These are phyloP conservation scores for Sclerotinia sclerotiorum DNA, from an alignment of 2,329 filamentous ascomycete species.

Conservation along the genomic window DNA sequence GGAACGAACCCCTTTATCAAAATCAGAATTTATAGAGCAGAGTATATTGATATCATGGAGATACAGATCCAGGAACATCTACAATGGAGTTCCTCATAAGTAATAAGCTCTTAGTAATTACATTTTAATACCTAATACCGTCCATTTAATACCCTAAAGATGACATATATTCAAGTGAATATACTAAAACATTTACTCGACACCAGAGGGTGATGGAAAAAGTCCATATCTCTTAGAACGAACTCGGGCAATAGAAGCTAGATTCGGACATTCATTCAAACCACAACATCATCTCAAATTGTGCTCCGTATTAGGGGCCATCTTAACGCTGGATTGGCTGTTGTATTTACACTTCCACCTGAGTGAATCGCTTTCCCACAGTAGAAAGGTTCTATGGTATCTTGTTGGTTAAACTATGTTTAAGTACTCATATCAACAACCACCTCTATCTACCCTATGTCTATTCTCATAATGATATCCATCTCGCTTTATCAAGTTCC, in stretches of 20 bases:
- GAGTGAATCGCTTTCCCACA: neutral
- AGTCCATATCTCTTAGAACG: neutral
- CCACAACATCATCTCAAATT: neutral
- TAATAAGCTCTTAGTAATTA: neutral
- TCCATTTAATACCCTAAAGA: neutral
- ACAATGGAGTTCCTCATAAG: neutral
- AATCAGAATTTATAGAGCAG: neutral
- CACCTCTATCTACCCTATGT: neutral
- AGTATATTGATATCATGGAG: no score
- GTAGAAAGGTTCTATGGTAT: neutral
- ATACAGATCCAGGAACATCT: no score
- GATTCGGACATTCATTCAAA: neutral
- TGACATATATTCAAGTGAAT: no score
- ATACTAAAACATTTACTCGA: no score
- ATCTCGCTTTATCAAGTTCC: neutral
- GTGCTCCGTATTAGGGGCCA: neutral
- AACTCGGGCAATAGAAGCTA: neutral
- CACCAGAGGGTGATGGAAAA: neutral
- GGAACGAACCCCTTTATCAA: slow-evolving; percentile 12
- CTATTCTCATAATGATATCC: neutral
- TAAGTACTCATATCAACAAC: neutral
- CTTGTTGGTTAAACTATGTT: neutral
- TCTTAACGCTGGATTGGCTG: no score
- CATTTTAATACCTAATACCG: neutral
- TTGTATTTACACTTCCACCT: neutral